phyloP scores from a whole-genome alignment of 768 basidiomycete genomes.

The Suillus alpinus region DNA sequence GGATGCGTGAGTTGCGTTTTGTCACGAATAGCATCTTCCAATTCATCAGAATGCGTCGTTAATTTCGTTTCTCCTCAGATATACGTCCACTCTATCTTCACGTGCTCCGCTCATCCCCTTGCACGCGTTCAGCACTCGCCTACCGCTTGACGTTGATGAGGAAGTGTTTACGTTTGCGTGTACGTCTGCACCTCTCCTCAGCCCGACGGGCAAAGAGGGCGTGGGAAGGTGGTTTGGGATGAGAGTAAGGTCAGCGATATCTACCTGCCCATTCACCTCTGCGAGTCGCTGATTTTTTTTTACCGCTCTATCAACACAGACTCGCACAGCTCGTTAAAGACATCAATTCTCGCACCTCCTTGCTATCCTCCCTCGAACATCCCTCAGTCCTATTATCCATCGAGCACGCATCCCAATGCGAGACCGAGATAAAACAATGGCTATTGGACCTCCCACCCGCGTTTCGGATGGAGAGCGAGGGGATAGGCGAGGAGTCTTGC shows the following conservation, averaged over 20 bases:
- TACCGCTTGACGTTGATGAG: conserved; percentile 59
- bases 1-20: conserved; percentile 58
- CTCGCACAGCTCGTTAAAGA: conserved; percentile 63
- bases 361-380: background rate
- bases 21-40: background rate
- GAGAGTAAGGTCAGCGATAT: conserved; percentile 42
- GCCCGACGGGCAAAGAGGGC: conserved; percentile 14
- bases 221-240: conserved; percentile 50
- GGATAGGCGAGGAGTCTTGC: background rate
- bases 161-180: conserved; percentile 47
- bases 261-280: background rate
- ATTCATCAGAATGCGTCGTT: background rate
- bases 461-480: conserved; percentile 43
- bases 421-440: conserved; percentile 55
- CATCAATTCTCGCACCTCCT: conserved; percentile 35
- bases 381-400: conserved; percentile 39
- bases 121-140: conserved; percentile 49
- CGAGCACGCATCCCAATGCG: conserved; percentile 60
- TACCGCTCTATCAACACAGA: conserved; percentile 30
- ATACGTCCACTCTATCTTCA: background rate
- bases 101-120: conserved; percentile 49
- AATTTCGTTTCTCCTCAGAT: background rate
- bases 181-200: conserved; percentile 40
- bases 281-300: background rate
- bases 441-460: conserved; percentile 47